Evolutionary conservation across 202 grass and related monocot genomes (phyloP).

Genomic region (Setaria italica): DNA sequence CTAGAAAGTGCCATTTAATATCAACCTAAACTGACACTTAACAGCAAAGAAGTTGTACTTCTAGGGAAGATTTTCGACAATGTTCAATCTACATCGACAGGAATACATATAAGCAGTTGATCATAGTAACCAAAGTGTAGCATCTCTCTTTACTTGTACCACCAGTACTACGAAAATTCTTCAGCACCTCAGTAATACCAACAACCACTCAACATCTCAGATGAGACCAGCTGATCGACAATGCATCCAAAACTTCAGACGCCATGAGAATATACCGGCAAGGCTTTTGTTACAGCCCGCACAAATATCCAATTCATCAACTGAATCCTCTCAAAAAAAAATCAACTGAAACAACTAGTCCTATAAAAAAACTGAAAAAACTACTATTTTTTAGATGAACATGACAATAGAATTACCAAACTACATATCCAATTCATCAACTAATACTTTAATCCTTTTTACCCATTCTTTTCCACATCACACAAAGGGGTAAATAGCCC

Average conservation of each 20-base stretch:
- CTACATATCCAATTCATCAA: too few species aligned
- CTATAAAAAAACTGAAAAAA: too few species aligned
- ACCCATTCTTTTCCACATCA: too few species aligned
- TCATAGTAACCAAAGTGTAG: constrained; percentile 25
- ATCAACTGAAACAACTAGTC: too few species aligned
- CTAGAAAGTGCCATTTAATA: neutral
- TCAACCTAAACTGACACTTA: constrained; percentile 23
- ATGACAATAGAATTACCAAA: too few species aligned
- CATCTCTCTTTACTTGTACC: constrained; percentile 38
- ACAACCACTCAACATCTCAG: constrained; percentile 18
- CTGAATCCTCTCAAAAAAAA: too few species aligned
- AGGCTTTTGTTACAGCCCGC: neutral
- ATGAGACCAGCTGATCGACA: constrained; percentile 22
- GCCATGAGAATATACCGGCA: constrained; percentile 30
- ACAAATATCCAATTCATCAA: too few species aligned
- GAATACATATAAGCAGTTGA: constrained; percentile 36
- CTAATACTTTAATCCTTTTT: too few species aligned
- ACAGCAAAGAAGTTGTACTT: constrained; percentile 21
- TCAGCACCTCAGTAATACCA: constrained; percentile 12
- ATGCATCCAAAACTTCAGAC: constrained; percentile 43
- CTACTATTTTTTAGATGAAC: too few species aligned
- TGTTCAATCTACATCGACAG: constrained; percentile 39
- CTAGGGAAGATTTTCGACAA: constrained; percentile 18
- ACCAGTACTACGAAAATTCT: constrained; percentile 34
- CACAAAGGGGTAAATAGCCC: too few species aligned